Base-by-base conservation (phyloP, 257 asterid species). In the Mentha longifolia region DNA sequence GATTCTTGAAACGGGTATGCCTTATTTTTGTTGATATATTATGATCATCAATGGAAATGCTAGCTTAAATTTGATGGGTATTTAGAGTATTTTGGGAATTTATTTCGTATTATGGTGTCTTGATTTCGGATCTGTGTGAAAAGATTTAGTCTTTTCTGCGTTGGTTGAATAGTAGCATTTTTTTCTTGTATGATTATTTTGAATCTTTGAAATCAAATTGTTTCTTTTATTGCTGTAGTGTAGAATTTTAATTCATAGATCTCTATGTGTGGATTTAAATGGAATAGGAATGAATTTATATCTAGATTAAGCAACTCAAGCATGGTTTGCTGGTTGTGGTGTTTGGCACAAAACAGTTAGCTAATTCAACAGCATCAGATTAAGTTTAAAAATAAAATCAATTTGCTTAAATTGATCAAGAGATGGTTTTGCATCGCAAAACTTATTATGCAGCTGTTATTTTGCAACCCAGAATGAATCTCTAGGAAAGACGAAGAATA, bases 1-100 rank as follows among this genome's bases (percentile, higher is more conserved):
- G 58, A 68, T 89, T 76, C 92, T 95, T 37, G 87, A 95, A 78
- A 88, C 97, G 16, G 97, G 99, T 89, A 76, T 20, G 82, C 49
- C 59, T 70, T 74, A 42, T 61, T 70, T 70, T 55, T 71, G 43
- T 20, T 50, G 56, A 13, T 12, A 2, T 10, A 12, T 74, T 57
- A 16, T 49, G 46, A 13, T 17, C 1, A 35, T 61, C 12, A 10
- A 17, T 11, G 16, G 58, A 12, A 3, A 4, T 69, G 7, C 19
- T 45, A 5, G 25, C 5, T 10, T 35, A 7, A 22, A n/a, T 76
- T 61, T 74, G 70, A 3, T 58, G 17, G 31, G n/a, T n/a, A n/a
- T n/a, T n/a, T n/a, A n/a, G n/a, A n/a, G n/a, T n/a, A n/a, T n/a
- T n/a, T 42, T 8, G 5, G 28, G 17, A 35, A 63, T 14, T 17